A percentile compares a stretch with the other conserved stretches of the same genome.
Conservation (phyloP, 1,139 yeast genomes). For the Pneumocystis canis region DNA sequence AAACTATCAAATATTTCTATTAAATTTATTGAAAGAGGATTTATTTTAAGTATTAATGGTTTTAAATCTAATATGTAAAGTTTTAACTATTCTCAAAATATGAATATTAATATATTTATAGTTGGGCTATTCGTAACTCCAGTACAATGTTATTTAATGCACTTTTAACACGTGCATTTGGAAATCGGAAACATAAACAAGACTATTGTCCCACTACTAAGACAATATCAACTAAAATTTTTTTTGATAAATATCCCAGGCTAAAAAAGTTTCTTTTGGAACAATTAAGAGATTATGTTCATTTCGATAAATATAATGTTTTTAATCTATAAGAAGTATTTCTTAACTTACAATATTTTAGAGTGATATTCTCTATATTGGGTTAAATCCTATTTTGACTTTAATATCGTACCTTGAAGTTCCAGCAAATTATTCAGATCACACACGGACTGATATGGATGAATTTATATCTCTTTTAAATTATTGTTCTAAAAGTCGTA, state of each 20-base stretch:
- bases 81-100: background rate
- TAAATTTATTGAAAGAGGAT: slow-evolving; percentile 40
- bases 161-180: slow-evolving; percentile 63
- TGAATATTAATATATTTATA: background rate
- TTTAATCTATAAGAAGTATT: slow-evolving; percentile 13
- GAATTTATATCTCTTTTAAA: slow-evolving; percentile 37
- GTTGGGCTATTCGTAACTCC: slow-evolving; percentile 81
- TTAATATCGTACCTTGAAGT: slow-evolving; percentile 55
- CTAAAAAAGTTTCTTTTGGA: slow-evolving; percentile 36
- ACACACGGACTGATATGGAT: slow-evolving; percentile 21
- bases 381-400: slow-evolving; percentile 56
- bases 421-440: slow-evolving; percentile 34
- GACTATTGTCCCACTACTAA: slow-evolving; percentile 11
- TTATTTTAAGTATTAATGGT: slow-evolving; percentile 44
- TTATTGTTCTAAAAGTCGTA: slow-evolving; percentile 34
- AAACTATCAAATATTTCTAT: slow-evolving; percentile 41
- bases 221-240: slow-evolving; percentile 43
- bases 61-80: slow-evolving; percentile 29
- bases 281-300: slow-evolving; percentile 31
- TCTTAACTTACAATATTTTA: slow-evolving; percentile 2
- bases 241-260: slow-evolving; percentile 49
- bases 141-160: slow-evolving; percentile 87
- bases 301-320: slow-evolving; percentile 16
- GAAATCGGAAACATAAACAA: slow-evolving; percentile 33
- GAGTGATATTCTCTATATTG: slow-evolving; percentile 6